These are phyloP conservation scores for Cryptosporidium ubiquitum DNA, from an alignment of 169 alveolate species.

Conservation along the genomic window DNA sequence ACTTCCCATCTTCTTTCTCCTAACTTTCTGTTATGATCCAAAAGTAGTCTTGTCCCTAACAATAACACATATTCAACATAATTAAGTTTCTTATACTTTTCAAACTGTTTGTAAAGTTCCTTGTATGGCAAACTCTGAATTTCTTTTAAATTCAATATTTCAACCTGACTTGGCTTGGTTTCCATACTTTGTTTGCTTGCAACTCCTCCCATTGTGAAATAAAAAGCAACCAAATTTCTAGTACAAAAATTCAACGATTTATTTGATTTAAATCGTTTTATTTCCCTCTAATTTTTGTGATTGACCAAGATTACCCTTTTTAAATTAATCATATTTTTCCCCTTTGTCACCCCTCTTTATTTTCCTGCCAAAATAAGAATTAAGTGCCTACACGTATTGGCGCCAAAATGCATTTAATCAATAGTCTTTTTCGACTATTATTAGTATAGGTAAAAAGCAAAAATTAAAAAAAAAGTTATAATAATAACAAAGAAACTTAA, in stretches of 20 bases:
- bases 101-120: neutral
- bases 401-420: constrained; percentile 1
- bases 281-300: too few species aligned
- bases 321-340: neutral
- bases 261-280: too few species aligned
- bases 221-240: neutral
- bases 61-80: neutral
- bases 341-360: constrained; percentile 8
- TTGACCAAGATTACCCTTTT: neutral
- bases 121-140: neutral
- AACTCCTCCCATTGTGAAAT: neutral
- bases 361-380: neutral
- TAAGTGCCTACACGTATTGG: neutral
- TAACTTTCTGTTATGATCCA: constrained; percentile 7
- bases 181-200: neutral
- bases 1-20: constrained; percentile 50
- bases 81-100: neutral
- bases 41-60: constrained; percentile 26
- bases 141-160: neutral
- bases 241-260: too few species aligned
- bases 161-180: too few species aligned
- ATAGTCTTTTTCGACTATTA: neutral
- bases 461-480: neutral
- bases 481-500: neutral
- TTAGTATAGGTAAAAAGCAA: neutral